Evolutionary conservation across 352 stramenopile genomes (phyloP), one percentile per base, ranked within the genome.

Genomic region (Phytophthora europaea): DNA sequence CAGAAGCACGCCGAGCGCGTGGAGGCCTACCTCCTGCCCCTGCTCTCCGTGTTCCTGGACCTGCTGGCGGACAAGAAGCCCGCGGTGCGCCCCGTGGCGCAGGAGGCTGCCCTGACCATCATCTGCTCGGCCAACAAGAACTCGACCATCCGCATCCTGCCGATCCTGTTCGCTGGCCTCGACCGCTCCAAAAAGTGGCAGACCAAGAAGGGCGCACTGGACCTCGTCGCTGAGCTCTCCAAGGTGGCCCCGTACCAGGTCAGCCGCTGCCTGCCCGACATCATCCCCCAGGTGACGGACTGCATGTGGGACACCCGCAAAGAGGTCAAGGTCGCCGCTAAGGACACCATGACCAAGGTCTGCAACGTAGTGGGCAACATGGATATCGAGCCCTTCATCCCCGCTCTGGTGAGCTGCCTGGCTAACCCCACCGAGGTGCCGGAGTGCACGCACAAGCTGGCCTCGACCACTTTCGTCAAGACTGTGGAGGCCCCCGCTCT

Each of bases 221-320:
- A 99, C 69, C 94, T 99, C 31, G 88, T 99, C 56, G 86, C 85
- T 10, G 85, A 94, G 69, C 98, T 99, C 62, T 94, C 88, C 40
- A 93, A 87, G 59, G 82, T 93, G n/a, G 95, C 95, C 23, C 95
- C 98, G 45, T 98, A 98, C 76, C 95, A 99, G 81, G 84, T 99
- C 7, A 94, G 93, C 55, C 94, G 97, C 76, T 96, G 89, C 73
- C 88, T 99, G 68, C 97, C 98, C 18, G 94, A 99, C 72, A 94
- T 99, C 65, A 98, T 99, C 65, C 98, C 98, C 16, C 90, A 98
- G 68, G 90, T 99, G 57, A 99, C 98, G 18, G 96, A 98, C 53
- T 99, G 94, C 81, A 99, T 99, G 94, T 99, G 97, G 94, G 98
- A 99, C 83, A 99, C 98, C 12, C 99, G 99, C 83, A 99, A 99